Evolutionary conservation across 768 basidiomycete species (phyloP).

Genomic region (Lactarius vividus): DNA sequence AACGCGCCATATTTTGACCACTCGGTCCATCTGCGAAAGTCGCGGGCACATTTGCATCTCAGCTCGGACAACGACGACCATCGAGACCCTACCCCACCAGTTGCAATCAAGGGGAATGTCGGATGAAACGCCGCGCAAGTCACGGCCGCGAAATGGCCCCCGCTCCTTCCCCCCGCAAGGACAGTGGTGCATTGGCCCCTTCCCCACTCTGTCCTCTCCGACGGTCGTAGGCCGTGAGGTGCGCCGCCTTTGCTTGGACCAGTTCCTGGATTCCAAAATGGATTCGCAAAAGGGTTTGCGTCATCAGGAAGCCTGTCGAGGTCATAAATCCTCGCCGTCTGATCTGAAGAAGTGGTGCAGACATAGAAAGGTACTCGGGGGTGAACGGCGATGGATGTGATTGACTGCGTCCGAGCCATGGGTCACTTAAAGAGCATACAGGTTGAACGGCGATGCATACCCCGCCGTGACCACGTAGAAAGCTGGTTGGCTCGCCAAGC

Average conservation of each 20-base stretch:
- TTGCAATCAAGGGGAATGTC: slow-evolving; percentile 61
- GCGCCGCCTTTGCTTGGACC: slow-evolving; percentile 58
- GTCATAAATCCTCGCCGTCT: slow-evolving; percentile 68
- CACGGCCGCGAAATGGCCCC: slow-evolving; percentile 71
- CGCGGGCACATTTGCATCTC: slow-evolving; percentile 6
- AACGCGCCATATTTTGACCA: slow-evolving; percentile 73
- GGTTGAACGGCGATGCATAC: slow-evolving; percentile 10
- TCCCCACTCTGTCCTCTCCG: slow-evolving; percentile 59
- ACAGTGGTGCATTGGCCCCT: slow-evolving; percentile 58
- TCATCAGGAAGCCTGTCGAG: slow-evolving; percentile 38
- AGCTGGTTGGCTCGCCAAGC: slow-evolving; percentile 41
- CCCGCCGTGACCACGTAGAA: slow-evolving; percentile 42
- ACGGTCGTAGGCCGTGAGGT: slow-evolving; percentile 63
- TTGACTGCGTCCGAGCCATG: slow-evolving; percentile 38
- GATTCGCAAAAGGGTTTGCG: slow-evolving; percentile 49
- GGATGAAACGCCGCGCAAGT: slow-evolving; percentile 69
- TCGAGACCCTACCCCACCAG: slow-evolving; percentile 60
- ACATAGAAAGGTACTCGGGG: slow-evolving; percentile 56
- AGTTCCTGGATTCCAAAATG: slow-evolving; percentile 54
- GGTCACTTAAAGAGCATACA: slow-evolving; percentile 9
- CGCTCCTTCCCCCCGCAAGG: slow-evolving; percentile 66
- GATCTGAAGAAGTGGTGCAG: slow-evolving; percentile 72
- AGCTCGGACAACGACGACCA: slow-evolving; percentile 1
- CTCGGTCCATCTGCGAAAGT: slow-evolving; percentile 57
- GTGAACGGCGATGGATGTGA: slow-evolving; percentile 68